Conservation (phyloP, 2,329 filamentous ascomycete genomes). For the Leptographium flavum region DNA sequence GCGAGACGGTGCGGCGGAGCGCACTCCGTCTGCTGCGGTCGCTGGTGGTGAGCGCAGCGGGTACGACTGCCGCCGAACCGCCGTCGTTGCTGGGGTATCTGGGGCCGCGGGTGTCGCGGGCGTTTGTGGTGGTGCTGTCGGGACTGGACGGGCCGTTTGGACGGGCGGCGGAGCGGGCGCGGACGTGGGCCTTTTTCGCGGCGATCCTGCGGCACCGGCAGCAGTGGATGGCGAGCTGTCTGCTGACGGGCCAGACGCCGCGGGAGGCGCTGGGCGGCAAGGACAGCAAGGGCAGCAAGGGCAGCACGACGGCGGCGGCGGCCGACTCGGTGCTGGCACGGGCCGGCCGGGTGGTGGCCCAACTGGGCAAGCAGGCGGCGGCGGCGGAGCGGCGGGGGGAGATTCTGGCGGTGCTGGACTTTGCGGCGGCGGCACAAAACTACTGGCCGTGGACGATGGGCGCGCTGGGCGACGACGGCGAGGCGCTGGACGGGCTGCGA, state of each 20-base stretch:
- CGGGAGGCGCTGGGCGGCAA: slow-evolving; percentile 50
- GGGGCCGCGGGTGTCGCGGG: slow-evolving; percentile 66
- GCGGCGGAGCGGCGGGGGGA: slow-evolving; percentile 48
- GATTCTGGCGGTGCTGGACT: slow-evolving; percentile 66
- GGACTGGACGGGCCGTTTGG: slow-evolving; percentile 63
- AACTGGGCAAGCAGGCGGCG: slow-evolving; percentile 28
- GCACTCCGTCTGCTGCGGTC: slow-evolving; percentile 58
- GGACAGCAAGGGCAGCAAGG: slow-evolving; percentile 21
- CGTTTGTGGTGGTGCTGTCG: slow-evolving; percentile 67
- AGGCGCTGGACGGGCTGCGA: slow-evolving; percentile 49
- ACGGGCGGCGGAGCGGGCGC: slow-evolving; percentile 47
- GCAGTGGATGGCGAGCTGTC: slow-evolving; percentile 89
- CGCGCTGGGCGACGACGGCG: slow-evolving; percentile 52
- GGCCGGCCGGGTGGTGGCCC: slow-evolving; percentile 55
- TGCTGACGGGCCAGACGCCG: slow-evolving; percentile 78
- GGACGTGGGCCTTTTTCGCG: slow-evolving; percentile 75
- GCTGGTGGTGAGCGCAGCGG: slow-evolving; percentile 56
- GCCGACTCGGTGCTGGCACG: slow-evolving; percentile 55
- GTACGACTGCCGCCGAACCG: slow-evolving; percentile 54
- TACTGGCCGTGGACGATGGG: slow-evolving; percentile 93
- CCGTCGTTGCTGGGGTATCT: slow-evolving; percentile 90
- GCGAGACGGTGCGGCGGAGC: slow-evolving; percentile 43
- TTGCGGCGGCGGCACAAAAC: slow-evolving; percentile 78
- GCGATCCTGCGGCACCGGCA: slow-evolving; percentile 79
- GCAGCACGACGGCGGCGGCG: slow-evolving; percentile 25